Percentiles rank a stretch among this genome's conserved stretches.
These are phyloP conservation scores for Aphanomyces invadans DNA, from an alignment of 352 stramenopile species.

Conservation along the genomic window DNA sequence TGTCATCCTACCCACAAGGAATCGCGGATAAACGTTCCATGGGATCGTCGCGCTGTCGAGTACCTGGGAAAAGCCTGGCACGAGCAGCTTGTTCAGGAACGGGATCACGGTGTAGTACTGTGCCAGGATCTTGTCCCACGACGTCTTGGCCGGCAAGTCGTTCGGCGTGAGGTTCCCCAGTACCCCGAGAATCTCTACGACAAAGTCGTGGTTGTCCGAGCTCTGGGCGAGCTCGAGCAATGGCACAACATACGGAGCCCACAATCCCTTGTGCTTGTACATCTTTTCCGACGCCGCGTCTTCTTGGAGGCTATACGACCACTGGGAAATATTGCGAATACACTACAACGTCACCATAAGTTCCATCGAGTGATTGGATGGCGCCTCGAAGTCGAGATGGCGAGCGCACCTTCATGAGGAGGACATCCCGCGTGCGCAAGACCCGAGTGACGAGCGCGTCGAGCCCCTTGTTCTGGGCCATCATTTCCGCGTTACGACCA, in stretches of 20 bases:
- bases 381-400: background rate
- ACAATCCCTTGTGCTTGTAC: conserved; percentile 91
- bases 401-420: conserved; percentile 88
- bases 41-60: background rate
- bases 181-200: conserved; percentile 90
- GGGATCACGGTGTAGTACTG: conserved; percentile 78
- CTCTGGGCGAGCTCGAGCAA: conserved; percentile 80
- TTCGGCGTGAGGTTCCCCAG: conserved; percentile 88
- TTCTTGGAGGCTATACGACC: conserved; percentile 88
- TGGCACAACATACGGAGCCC: conserved; percentile 83
- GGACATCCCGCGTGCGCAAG: conserved; percentile 77
- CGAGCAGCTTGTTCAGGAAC: conserved; percentile 89
- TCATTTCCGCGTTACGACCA: conserved; percentile 83
- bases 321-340: conserved; percentile 86
- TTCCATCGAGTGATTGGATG: conserved; percentile 26
- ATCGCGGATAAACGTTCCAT: background rate
- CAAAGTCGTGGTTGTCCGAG: conserved; percentile 88
- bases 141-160: conserved; percentile 82
- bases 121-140: conserved; percentile 84
- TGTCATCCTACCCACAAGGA: conserved; percentile 62
- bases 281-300: conserved; percentile 73
- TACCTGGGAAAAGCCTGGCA: conserved; percentile 82
- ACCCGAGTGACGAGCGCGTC: conserved; percentile 85
- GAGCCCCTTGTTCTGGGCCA: conserved; percentile 82
- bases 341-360: conserved; percentile 26